Conservation (phyloP, 352 stramenopile genomes). For the Phytopythium kandeliae region DNA sequence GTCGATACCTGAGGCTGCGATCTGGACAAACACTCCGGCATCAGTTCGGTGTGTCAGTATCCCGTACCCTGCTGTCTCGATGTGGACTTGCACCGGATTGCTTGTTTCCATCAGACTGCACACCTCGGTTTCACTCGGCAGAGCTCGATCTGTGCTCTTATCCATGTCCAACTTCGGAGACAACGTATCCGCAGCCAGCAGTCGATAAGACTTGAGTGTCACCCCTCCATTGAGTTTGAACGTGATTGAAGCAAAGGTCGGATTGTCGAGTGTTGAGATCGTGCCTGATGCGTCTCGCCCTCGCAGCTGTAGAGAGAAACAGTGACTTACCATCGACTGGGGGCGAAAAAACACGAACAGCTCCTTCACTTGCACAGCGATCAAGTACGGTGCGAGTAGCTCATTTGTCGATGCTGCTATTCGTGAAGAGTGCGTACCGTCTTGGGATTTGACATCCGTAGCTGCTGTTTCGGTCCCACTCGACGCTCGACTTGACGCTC, state of each 20-base stretch:
- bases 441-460: background rate
- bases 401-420: background rate
- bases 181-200: constrained; percentile 7
- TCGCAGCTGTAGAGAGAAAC: constrained; percentile 38
- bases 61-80: constrained; percentile 46
- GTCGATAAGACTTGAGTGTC: constrained; percentile 35
- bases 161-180: background rate
- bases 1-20: constrained; percentile 32
- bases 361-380: constrained; percentile 38
- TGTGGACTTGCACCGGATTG: constrained; percentile 19
- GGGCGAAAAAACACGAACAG: constrained; percentile 63
- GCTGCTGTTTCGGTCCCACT: constrained; percentile 3
- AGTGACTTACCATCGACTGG: constrained; percentile 22
- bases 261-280: constrained; percentile 31
- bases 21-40: constrained; percentile 34
- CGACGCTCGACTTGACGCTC: background rate
- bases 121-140: too few species aligned
- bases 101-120: constrained; percentile 34
- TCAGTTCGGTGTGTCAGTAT: constrained; percentile 35
- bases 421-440: constrained; percentile 16
- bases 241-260: constrained; percentile 21
- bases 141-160: too few species aligned
- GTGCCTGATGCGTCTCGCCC: constrained; percentile 28
- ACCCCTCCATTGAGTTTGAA: constrained; percentile 30
- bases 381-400: background rate